Base-by-base conservation (phyloP, 2,329 filamentous ascomycete genomes). In the Pseudogymnoascus sp. region DNA sequence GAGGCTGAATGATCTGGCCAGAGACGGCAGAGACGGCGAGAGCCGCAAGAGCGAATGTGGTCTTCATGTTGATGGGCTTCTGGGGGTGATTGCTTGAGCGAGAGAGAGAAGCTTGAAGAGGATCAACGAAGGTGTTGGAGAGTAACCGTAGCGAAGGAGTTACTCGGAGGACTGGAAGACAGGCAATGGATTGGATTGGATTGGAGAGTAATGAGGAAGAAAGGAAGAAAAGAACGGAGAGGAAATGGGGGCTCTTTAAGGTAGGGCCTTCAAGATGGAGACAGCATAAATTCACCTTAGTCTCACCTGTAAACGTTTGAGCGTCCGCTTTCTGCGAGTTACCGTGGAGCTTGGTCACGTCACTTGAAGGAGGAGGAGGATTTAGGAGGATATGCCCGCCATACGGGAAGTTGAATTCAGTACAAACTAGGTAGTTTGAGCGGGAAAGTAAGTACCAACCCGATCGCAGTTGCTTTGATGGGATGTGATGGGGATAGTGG, bases 41-140 rank as follows among this genome's bases (percentile, higher is more conserved):
- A 35, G 72, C 69, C 56, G 22, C 19, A 63, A 71, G 64, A 31
- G 71, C 38, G 53, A 71, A 65, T 61, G 65, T 41, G 46, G 64
- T 33, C 68, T 72, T 73, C 70, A 72, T 72, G 22, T 67, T 70
- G 66, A 66, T 19, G 35, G 10, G 10, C 31, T 60, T 37, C 24
- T 60, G 8, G 8, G 8, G 33, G 33, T 22, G 24, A 40, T 38
- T 60, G 56, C 31, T 60, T 24, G 24, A 60, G 19, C 56, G 7
- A 38, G 12, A 11, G 46, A 31, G 46, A 31, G 43, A 53, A 53
- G 46, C 46, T 53, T 53, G 46, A 19, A 53, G 46, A 53, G 46
- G 46, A 53, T 53, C 56, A 60, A 40, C 56, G 56, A 60, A 60
- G 56, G 56, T 60, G 24, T 8, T 28, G 24, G 24, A 60, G 43